Base-by-base conservation (phyloP, 768 basidiomycete genomes). In the Rhodocollybia butyracea region DNA sequence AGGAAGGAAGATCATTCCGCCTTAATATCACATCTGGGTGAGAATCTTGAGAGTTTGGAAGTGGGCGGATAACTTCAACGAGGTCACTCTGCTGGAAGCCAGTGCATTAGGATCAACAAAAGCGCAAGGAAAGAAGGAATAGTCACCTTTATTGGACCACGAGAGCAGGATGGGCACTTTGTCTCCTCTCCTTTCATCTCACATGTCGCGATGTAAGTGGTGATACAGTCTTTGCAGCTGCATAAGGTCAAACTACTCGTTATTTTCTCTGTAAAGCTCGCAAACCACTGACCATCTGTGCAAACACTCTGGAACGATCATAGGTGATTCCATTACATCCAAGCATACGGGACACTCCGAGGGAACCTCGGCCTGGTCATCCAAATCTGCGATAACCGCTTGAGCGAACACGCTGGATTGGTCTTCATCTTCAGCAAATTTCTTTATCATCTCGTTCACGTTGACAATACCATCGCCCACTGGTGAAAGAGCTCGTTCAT, bases 201-300 rank as follows among this genome's bases (percentile, higher is more conserved):
- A 60, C 86, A 85, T 10, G 78, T 77, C 19, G 81, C 79, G 26
- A 97, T 76, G 62, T 84, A 88, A 10, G 84, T 80, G 17, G 91
- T 68, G 22, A 95, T 89, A 63, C 95, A 98, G 59, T 94, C 91
- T 68, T 91, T 96, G 68, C 95, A 98, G 57, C 92, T 89, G 64
- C 26, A 27, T 13, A 13, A 10, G 24, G 13, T 22, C 15, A 40
- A n/a, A 13, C 39, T 17, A 34, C 21, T 22, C 3, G 22, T 50
- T 24, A 50, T 21, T 38, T 50, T 24, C 17, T 36, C 24, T 24
- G 12, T 6, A 24, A 31, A 15, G 13, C 6, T 24, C 12, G 13
- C 24, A 50, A 26, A 8, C 22, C 17, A 66, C 80, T 55, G 64
- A 90, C 91, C 83, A 88, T 63, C 80, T 78, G 63, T 94, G 93